Evolutionary conservation across 2,329 filamentous ascomycete species (phyloP), one percentile per base, ranked within the genome.

Genomic region (Pestalotiopsis sp.): DNA sequence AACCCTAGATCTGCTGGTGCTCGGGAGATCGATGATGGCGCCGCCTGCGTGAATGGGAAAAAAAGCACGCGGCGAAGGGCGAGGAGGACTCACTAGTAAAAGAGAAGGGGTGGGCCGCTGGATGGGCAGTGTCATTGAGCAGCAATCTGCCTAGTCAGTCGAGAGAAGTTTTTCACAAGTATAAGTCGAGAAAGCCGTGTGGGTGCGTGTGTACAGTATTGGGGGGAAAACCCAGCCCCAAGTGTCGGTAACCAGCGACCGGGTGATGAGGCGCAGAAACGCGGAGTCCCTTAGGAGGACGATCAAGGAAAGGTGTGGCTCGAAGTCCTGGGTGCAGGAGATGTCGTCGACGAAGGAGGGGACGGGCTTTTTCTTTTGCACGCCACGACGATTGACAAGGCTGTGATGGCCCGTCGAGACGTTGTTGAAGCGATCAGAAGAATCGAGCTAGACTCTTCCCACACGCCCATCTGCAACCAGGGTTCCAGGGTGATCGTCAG

Each of bases 331-430:
- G 57, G n/a, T 24, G 44, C 38, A 61, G 20, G 57, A 52, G 44
- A 52, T 52, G 44, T 52, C 44, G 65, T 57, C 65, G 56, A 61
- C 30, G 57, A 57, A 57, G 57, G 48, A 56, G 39, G 65, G 58
- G 65, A 56, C 48, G 40, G 40, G 44, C 35, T 66, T 73, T 73
- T 73, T 73, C 73, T 73, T 73, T 72, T 70, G 26, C 71, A 71
- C 72, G 67, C 72, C 73, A 74, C 74, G 38, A 70, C 71, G 14
- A 73, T 69, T 68, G 72, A 75, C 75, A 74, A 77, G 75, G 75
- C 75, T 77, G 71, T 66, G 72, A 72, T 73, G 70, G 73, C 73
- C 71, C 70, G 69, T 73, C 69, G 65, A 73, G 68, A 61, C 58
- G 58, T 61, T 35, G 30, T 35, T 61, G 58, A 61, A 72, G 70